A percentile compares a stretch with the other conserved stretches of the same genome.
These are phyloP conservation scores for Aureobasidium sp. DNA, from an alignment of 2,329 filamentous ascomycete species.

Conservation along the genomic window DNA sequence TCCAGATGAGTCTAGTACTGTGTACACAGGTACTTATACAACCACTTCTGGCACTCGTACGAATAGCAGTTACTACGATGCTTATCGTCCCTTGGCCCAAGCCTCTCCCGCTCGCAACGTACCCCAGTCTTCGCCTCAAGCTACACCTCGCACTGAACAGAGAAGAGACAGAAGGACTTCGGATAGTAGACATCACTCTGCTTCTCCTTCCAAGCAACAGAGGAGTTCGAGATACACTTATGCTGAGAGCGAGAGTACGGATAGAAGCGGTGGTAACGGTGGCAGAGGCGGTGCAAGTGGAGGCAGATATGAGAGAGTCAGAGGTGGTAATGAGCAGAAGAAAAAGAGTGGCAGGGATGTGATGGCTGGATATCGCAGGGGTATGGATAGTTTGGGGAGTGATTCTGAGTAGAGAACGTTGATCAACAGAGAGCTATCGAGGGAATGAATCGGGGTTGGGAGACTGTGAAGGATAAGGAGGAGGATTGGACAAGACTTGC, in stretches of 20 bases:
- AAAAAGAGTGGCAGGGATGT: slow-evolving; percentile 18
- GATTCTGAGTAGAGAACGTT: slow-evolving; percentile 3
- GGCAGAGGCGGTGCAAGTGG: slow-evolving; percentile 39
- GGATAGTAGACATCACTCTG: not conserved
- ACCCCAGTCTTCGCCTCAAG: not conserved
- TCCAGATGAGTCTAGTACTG: slow-evolving; percentile 37
- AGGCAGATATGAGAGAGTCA: slow-evolving; percentile 51
- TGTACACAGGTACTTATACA: slow-evolving; percentile 44
- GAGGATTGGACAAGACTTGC: too few relatives aligned
- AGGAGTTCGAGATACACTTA: not conserved
- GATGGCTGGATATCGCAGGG: slow-evolving; percentile 30
- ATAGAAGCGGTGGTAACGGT: slow-evolving; percentile 43
- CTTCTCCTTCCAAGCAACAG: not conserved
- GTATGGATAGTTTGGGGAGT: slow-evolving; percentile 46
- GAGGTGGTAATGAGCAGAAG: slow-evolving; percentile 26
- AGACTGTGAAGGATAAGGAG: too few relatives aligned
- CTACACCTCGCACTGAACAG: not conserved
- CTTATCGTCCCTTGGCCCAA: slow-evolving; percentile 35
- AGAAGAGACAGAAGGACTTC: not conserved
- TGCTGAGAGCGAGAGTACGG: slow-evolving; percentile 42
- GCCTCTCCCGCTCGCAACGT: not conserved
- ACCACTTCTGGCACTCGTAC: slow-evolving; percentile 26
- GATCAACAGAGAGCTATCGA: too few relatives aligned
- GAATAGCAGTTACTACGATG: slow-evolving; percentile 37
- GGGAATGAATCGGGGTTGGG: too few relatives aligned